Evolutionary conservation across 108 stramenopile species (phyloP).

Genomic region (Bacterosira constricta): DNA sequence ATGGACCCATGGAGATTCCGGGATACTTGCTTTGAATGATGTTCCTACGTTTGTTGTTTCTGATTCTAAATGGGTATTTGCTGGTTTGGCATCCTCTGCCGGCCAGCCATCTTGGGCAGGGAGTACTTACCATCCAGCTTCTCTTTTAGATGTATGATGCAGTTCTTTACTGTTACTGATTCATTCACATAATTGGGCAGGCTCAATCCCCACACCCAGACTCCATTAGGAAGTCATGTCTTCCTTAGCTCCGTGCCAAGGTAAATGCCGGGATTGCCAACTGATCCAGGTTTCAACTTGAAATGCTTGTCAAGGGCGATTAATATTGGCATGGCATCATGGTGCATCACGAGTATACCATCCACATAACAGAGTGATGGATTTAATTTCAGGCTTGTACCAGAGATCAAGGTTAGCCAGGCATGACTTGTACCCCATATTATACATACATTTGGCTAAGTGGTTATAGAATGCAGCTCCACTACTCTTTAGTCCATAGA

Average conservation of each 20-base stretch:
- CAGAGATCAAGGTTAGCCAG: constrained; percentile 16
- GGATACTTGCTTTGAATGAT: too few species aligned
- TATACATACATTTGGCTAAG: constrained; percentile 11
- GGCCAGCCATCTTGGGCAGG: too few species aligned
- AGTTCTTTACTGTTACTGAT: constrained; percentile 44
- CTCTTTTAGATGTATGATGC: constrained; percentile 15
- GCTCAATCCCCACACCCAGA: constrained; percentile 35
- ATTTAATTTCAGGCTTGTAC: not conserved
- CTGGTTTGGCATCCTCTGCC: constrained; percentile 18
- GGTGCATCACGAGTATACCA: too few species aligned
- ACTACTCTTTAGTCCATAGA: constrained; percentile 34
- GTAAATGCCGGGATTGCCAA: too few species aligned
- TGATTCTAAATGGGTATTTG: too few species aligned
- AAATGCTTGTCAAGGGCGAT: not conserved
- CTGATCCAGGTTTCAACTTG: too few species aligned
- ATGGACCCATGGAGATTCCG: too few species aligned
- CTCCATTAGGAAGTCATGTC: too few species aligned
- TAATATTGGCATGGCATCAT: not conserved
- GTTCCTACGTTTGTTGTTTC: too few species aligned
- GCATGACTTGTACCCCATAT: constrained; percentile 17
- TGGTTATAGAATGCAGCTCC: not conserved
- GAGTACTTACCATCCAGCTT: too few species aligned
- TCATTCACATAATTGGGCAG: constrained; percentile 37
- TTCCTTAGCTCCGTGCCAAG: constrained; percentile 37
- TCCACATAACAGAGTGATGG: constrained; percentile 4